These are phyloP conservation scores for Fusarium nygamai DNA, from an alignment of 2,329 filamentous ascomycete species.

Conservation along the genomic window DNA sequence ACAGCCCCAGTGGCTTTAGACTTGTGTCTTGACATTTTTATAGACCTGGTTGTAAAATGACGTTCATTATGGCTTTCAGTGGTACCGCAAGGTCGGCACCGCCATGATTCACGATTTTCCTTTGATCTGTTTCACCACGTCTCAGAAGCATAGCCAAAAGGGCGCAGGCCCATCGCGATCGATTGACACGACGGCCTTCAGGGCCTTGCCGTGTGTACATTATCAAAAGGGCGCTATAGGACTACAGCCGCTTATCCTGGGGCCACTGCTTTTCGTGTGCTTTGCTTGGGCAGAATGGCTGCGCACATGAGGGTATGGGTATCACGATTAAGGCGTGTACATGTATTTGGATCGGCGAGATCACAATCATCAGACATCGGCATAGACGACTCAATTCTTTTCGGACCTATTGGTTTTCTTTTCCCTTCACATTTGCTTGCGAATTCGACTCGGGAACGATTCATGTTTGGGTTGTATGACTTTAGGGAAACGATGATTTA, in stretches of 20 bases:
- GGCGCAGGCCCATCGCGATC: conserved; percentile 36
- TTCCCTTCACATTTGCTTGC: conserved; percentile 34
- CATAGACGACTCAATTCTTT: conserved; percentile 43
- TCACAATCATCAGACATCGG: conserved; percentile 37
- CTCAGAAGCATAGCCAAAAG: conserved; percentile 39
- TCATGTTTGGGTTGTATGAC: conserved; percentile 42
- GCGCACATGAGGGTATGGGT: conserved; percentile 20
- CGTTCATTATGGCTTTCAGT: conserved; percentile 38
- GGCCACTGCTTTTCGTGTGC: conserved; percentile 21
- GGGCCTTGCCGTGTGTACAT: conserved; percentile 49
- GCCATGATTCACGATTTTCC: conserved; percentile 55
- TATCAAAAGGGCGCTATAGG: conserved; percentile 44
- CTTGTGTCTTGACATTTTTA: conserved; percentile 34
- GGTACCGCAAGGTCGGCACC: conserved; percentile 49
- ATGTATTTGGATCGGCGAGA: conserved; percentile 48
- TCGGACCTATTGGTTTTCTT: conserved; percentile 31
- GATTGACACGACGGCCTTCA: conserved; percentile 43
- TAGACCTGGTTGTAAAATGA: conserved; percentile 49
- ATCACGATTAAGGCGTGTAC: conserved; percentile 43
- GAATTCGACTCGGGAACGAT: conserved; percentile 23
- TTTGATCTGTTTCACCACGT: conserved; percentile 49
- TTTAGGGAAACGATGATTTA: conserved; percentile 37
- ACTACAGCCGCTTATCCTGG: conserved; percentile 35
- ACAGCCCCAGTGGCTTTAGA: conserved; percentile 54
- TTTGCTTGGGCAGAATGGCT: conserved; percentile 26